A percentile compares a stretch with the other conserved stretches of the same genome.
These are phyloP conservation scores for Chrysanthemum lavandulifolium DNA, from an alignment of 129 eudicot genomes.

Conservation along the genomic window DNA sequence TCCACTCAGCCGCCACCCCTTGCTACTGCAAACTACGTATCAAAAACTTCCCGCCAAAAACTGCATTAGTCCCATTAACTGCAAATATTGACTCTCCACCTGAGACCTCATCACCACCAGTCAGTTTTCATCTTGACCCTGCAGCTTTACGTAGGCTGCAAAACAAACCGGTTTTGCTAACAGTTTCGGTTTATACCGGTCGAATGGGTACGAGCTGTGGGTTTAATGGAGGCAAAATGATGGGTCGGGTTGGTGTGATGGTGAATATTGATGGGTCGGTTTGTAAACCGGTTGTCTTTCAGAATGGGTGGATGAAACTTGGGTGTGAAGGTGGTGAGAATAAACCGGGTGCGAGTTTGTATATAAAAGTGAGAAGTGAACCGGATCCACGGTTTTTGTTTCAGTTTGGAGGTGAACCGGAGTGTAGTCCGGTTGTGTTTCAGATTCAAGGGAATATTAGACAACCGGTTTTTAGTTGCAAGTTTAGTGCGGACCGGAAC, in stretches of 20 bases:
- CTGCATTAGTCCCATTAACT: constrained; percentile 61
- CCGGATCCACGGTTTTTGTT: constrained; percentile 93
- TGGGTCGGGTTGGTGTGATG: constrained; percentile 50
- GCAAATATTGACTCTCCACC: constrained; percentile 32
- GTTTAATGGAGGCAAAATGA: constrained; percentile 45
- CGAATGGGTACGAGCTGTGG: constrained; percentile 77
- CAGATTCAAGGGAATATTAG: constrained; percentile 91
- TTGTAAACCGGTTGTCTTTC: constrained; percentile 43
- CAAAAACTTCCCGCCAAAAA: constrained; percentile 67
- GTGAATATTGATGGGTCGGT: constrained; percentile 47
- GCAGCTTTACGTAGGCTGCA: constrained; percentile 65
- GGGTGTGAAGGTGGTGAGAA: constrained; percentile 29
- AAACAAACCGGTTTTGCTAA: constrained; percentile 46
- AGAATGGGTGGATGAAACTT: constrained; percentile 86
- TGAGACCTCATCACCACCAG: constrained; percentile 30
- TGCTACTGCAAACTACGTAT: constrained; percentile 74
- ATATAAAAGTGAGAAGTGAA: constrained; percentile 66
- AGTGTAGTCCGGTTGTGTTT: constrained; percentile 87
- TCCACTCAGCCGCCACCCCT: constrained; percentile 76
- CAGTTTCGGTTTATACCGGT: constrained; percentile 65
- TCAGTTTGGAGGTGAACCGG: constrained; percentile 96
- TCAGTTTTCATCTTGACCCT: constrained; percentile 70
- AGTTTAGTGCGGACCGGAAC: constrained; percentile 84
- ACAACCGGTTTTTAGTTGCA: constrained; percentile 97
- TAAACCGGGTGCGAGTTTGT: constrained; percentile 51